These are phyloP conservation scores for Phyllosticta citrichinensis DNA, from an alignment of 2,329 filamentous ascomycete species.

Conservation along the genomic window DNA sequence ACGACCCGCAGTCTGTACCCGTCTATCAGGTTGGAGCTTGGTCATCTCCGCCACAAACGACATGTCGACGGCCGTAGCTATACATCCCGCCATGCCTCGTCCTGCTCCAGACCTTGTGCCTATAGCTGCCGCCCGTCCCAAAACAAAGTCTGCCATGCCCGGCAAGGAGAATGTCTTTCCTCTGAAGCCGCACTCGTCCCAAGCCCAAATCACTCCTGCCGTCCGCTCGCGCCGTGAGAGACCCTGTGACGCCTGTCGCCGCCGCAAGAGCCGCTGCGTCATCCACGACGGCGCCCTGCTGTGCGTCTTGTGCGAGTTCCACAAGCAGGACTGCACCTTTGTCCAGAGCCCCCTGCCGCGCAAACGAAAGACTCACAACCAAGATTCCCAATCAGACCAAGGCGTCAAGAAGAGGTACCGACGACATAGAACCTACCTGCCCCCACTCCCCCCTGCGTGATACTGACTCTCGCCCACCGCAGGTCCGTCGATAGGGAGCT, in stretches of 20 bases:
- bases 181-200: conserved; percentile 24
- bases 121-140: conserved; percentile 36
- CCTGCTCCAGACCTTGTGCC: conserved; percentile 30
- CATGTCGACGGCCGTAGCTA: conserved; percentile 40
- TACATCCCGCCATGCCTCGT: conserved; percentile 37
- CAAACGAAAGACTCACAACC: conserved; percentile 63
- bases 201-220: conserved; percentile 27
- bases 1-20: conserved; percentile 1
- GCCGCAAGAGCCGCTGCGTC: conserved; percentile 66
- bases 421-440: neutral
- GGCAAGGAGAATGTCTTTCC: conserved; percentile 34
- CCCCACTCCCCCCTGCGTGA: neutral
- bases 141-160: conserved; percentile 29
- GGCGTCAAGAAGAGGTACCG: conserved; percentile 61
- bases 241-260: conserved; percentile 57
- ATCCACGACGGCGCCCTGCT: conserved; percentile 63
- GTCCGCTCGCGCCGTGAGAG: conserved; percentile 29
- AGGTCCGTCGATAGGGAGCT: conserved; percentile 28
- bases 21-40: neutral
- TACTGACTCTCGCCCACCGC: conserved; percentile 8
- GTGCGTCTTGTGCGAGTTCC: conserved; percentile 69
- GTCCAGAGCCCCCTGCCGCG: conserved; percentile 65
- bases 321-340: conserved; percentile 70
- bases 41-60: conserved; percentile 13
- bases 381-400: conserved; percentile 50